Conservation (phyloP, 192 early-diverging fungal genomes). For the Backusella westeae region DNA sequence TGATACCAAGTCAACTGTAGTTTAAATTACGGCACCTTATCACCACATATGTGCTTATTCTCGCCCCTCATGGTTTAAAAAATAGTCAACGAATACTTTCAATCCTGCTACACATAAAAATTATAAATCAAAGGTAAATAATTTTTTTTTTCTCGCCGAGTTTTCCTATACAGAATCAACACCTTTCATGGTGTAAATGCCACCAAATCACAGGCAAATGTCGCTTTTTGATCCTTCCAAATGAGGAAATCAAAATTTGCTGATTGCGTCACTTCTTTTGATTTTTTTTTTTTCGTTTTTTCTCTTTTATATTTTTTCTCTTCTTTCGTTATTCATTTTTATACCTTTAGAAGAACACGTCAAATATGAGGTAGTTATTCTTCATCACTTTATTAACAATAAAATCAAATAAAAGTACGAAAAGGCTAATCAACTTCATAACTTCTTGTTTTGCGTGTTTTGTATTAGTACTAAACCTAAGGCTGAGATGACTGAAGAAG, state of each 20-base stretch:
- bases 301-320: background rate
- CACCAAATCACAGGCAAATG: no score
- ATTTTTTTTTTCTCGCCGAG: no score
- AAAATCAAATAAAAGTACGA: background rate
- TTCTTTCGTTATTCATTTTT: constrained; percentile 1
- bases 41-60: no score
- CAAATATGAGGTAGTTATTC: background rate
- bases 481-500: constrained; percentile 84
- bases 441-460: background rate
- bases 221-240: background rate
- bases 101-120: no score
- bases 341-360: background rate
- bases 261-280: background rate
- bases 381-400: background rate
- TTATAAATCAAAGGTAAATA: no score
- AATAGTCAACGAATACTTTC: no score
- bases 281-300: background rate
- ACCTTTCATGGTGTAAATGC: no score
- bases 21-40: no score
- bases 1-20: no score
- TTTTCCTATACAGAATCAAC: no score
- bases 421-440: background rate
- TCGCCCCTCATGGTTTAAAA: no score
- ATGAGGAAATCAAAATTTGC: constrained; percentile 3
- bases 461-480: constrained; percentile 36